Evolutionary conservation across 768 basidiomycete species (phyloP).

Genomic region (Saitozyma podzolica): DNA sequence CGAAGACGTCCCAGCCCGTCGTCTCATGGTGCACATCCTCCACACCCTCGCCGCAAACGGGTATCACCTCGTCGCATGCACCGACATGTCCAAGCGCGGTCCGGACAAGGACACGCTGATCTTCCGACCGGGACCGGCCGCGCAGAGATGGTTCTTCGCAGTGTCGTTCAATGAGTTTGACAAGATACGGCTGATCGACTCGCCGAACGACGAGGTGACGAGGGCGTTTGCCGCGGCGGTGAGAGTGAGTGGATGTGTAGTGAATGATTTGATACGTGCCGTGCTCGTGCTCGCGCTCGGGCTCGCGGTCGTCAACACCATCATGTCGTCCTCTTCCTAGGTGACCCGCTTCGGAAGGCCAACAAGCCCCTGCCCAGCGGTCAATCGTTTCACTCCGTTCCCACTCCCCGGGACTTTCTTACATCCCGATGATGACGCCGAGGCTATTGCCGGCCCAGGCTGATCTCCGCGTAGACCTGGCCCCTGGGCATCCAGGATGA

Average conservation of each 20-base stretch:
- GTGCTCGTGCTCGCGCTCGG: no score
- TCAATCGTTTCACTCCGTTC: no score
- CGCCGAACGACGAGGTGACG: constrained; percentile 26
- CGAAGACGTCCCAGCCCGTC: constrained; percentile 39
- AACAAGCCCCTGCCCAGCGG: no score
- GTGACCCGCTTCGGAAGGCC: no score
- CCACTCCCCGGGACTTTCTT: no score
- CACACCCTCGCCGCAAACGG: constrained; percentile 35
- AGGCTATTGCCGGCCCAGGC: no score
- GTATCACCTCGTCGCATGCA: constrained; percentile 35
- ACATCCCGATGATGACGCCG: no score
- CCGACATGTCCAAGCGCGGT: constrained; percentile 43
- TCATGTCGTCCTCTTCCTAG: no score
- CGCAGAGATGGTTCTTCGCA: constrained; percentile 40
- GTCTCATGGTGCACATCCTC: constrained; percentile 38
- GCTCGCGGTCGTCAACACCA: no score
- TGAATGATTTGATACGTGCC: no score
- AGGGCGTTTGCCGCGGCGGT: constrained; percentile 36
- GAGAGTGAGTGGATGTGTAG: constrained; percentile 18
- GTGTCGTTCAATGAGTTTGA: constrained; percentile 47
- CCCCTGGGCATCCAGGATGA: constrained; percentile 37
- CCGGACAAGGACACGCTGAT: constrained; percentile 48
- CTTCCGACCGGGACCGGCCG: constrained; percentile 31
- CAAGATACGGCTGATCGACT: constrained; percentile 47
- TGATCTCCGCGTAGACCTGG: constrained; percentile 18